phyloP scores from a whole-genome alignment of 2,329 filamentous ascomycete genomes.

The Venturia effusa region DNA sequence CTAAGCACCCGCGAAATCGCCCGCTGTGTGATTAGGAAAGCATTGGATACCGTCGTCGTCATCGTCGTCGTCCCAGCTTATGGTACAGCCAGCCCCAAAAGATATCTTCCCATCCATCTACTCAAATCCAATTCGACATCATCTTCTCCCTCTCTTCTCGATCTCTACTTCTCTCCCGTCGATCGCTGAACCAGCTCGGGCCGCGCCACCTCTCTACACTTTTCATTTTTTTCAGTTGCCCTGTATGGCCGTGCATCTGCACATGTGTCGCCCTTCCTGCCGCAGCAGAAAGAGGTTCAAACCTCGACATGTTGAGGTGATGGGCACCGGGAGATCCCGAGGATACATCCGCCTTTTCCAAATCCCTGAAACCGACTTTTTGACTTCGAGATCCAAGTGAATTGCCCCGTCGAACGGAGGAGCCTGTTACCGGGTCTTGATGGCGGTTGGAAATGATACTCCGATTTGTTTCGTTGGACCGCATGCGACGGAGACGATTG shows the following conservation, averaged over 20 bases:
- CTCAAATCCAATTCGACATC: slow-evolving; percentile 13
- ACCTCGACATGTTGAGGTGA: slow-evolving; percentile 4
- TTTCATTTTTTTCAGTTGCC: slow-evolving; percentile 9
- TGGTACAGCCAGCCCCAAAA: neutral
- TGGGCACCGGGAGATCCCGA: neutral
- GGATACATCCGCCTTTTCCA: slow-evolving; percentile 1
- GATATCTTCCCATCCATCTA: neutral
- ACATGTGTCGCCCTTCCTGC: neutral
- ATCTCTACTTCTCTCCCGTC: slow-evolving; percentile 4
- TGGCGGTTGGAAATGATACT: neutral
- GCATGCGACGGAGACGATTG: slow-evolving; percentile 8
- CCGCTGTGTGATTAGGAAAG: too few species aligned
- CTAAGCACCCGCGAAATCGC: too few species aligned
- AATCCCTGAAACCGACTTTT: slow-evolving; percentile 6
- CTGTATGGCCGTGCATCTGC: neutral
- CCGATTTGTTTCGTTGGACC: slow-evolving; percentile 8
- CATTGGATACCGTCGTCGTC: too few species aligned
- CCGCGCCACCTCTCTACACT: slow-evolving; percentile 11
- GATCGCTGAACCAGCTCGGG: slow-evolving; percentile 5
- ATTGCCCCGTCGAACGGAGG: neutral
- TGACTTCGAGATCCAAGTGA: neutral
- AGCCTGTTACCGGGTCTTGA: neutral
- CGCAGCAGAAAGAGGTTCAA: slow-evolving; percentile 4
- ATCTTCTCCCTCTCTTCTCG: slow-evolving; percentile 9
- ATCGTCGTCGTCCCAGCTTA: too few species aligned